phyloP scores from a whole-genome alignment of 768 basidiomycete species.

The Amylocystis lapponica region DNA sequence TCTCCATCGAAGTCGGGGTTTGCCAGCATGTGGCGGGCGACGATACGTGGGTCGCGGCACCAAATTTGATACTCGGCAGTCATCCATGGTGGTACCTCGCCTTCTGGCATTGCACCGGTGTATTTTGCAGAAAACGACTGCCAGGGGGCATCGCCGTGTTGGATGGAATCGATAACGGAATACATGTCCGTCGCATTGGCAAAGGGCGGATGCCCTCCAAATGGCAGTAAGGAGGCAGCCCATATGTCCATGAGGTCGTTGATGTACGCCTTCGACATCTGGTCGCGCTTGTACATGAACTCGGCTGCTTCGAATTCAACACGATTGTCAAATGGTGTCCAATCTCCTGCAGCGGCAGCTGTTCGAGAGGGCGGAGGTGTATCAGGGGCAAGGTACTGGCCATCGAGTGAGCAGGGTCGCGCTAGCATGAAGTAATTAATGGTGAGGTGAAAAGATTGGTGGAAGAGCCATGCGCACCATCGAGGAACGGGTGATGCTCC shows the following conservation, averaged over 20 bases:
- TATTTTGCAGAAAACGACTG: conserved; percentile 26
- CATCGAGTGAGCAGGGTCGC: conserved; percentile 2
- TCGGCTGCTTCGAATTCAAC: conserved; percentile 20
- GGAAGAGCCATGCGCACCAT: not conserved
- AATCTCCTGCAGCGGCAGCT: conserved; percentile 1
- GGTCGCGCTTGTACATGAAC: conserved; percentile 13
- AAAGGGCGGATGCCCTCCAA: conserved; percentile 19
- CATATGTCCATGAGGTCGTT: conserved; percentile 11
- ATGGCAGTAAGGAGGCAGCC: conserved; percentile 8
- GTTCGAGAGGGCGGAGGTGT: conserved; percentile 2
- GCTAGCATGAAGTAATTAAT: not conserved
- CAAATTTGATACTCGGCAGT: conserved; percentile 19
- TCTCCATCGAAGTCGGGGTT: conserved; percentile 16
- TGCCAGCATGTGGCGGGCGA: conserved; percentile 17
- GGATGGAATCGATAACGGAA: conserved; percentile 29
- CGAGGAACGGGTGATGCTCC: not conserved
- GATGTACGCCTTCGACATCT: conserved; percentile 16
- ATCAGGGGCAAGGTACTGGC: not conserved
- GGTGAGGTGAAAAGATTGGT: not conserved
- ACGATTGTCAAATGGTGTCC: conserved; percentile 15
- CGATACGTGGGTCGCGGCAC: conserved; percentile 10
- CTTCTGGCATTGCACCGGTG: conserved; percentile 6
- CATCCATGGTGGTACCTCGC: conserved; percentile 23
- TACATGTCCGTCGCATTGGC: conserved; percentile 26
- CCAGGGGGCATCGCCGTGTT: conserved; percentile 33